phyloP scores from a whole-genome alignment of 805 yeast genomes.

The Metschnikowia baotianmanensis region DNA sequence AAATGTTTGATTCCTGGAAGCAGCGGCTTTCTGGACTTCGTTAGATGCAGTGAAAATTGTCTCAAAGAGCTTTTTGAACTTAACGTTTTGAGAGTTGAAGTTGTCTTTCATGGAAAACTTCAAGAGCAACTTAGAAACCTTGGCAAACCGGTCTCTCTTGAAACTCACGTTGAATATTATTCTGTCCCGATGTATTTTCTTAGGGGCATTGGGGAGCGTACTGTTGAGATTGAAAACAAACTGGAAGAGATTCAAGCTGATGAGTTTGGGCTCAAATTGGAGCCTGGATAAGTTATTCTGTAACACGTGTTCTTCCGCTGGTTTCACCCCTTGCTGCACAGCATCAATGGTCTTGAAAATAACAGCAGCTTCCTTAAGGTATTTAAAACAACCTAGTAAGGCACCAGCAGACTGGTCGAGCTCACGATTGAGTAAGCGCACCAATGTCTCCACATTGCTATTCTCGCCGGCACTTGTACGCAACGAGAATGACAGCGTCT shows the following conservation, averaged over 20 bases:
- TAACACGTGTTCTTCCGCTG: conserved; percentile 16
- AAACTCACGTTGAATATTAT: conserved; percentile 28
- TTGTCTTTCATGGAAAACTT: conserved; percentile 38
- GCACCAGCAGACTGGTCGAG: conserved; percentile 10
- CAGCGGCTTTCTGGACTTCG: conserved; percentile 13
- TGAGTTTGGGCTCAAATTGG: conserved; percentile 31
- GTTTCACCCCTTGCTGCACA: conserved; percentile 13
- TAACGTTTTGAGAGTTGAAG: conserved; percentile 34
- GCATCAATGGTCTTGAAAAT: conserved; percentile 25
- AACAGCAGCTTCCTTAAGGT: conserved; percentile 32
- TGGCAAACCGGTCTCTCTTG: conserved; percentile 32
- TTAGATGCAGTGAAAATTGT: conserved; percentile 14
- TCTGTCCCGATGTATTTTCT: conserved; percentile 36
- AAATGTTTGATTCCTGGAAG: conserved; percentile 12
- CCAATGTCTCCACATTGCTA: conserved; percentile 18
- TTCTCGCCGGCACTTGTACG: conserved; percentile 12
- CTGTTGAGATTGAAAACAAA: conserved; percentile 32
- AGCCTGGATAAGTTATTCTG: conserved; percentile 33
- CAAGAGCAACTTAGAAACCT: conserved; percentile 19
- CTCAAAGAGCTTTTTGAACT: conserved; percentile 40
- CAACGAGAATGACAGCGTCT: conserved; percentile 5
- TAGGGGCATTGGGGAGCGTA: conserved; percentile 23
- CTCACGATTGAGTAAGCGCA: conserved; percentile 26
- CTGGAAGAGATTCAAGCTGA: conserved; percentile 31
- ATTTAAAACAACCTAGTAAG: conserved; percentile 35